Base-by-base conservation (phyloP, 1,284 basidiomycete genomes). In the Cutaneotrichosporon spelunceum region DNA sequence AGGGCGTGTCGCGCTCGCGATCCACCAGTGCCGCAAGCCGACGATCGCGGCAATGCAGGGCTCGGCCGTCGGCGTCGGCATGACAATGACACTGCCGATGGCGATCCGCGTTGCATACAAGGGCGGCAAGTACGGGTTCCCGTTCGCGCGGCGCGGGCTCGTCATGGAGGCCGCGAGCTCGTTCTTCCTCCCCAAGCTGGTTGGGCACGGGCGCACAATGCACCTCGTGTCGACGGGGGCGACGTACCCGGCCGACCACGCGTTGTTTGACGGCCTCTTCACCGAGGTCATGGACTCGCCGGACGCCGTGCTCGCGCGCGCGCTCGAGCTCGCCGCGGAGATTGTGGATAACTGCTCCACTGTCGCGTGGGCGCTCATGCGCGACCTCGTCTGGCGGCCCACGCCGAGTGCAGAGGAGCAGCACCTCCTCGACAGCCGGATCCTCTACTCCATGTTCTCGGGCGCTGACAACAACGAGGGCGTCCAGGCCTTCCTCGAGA, bases 81-180 rank as follows among this genome's bases (percentile, higher is more conserved):
- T 65, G 53, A 65, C 64, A 3, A 65, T 65, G 59, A 62, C 64
- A 11, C 61, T 65, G 8, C 64, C 64, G 3, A 58, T 58, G 58
- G 29, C 61, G 21, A 62, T 65, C 64, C 64, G 64, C 48, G 45
- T 65, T 13, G 64, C 61, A 14, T 52, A 60, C 58, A 57, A 59
- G 52, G 61, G 55, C 29, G 64, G 61, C 30, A 65, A 65, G 61
- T 27, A 62, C 26, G 64, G 64, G 1, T 62, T 65, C 34, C 61
- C 62, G 16, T 65, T 65, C 29, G 61, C 64, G 23, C 64, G 64
- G 34, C 64, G 64, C 36, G 64, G 64, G 1, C 59, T 65, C 8
- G 64, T 62, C 9, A 58, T 65, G 58, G 64, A 65, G 59, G 64
- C 64, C 0, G 55, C 64, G 13, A 50, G 44, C n/a, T 62, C 61